phyloP scores from a whole-genome alignment of 2,329 filamentous ascomycete species.

The Zymoseptoria brevis region DNA sequence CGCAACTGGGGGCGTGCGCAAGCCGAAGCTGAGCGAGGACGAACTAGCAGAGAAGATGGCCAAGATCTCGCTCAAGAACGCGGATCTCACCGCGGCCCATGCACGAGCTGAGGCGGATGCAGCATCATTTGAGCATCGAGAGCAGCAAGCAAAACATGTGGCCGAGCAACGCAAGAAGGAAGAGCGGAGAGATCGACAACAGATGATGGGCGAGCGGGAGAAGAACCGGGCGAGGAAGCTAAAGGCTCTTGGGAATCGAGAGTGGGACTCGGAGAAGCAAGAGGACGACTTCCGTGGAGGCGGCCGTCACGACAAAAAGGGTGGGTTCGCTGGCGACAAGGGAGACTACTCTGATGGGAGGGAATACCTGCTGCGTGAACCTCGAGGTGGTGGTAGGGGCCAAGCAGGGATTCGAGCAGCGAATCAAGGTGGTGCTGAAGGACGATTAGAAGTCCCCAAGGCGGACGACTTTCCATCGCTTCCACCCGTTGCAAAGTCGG shows the following conservation, averaged over 20 bases:
- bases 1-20: constrained; percentile 29
- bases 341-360: constrained; percentile 27
- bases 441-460: constrained; percentile 25
- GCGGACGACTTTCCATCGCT: constrained; percentile 41
- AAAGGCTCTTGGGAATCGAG: constrained; percentile 49
- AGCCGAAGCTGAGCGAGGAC: constrained; percentile 57
- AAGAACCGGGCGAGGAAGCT: constrained; percentile 53
- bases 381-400: constrained; percentile 16
- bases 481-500: constrained; percentile 20
- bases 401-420: background rate
- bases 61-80: constrained; percentile 54
- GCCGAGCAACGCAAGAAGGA: constrained; percentile 38
- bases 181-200: constrained; percentile 46
- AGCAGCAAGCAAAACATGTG: constrained; percentile 50
- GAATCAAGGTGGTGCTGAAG: constrained; percentile 15
- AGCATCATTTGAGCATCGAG: constrained; percentile 56
- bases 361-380: constrained; percentile 29
- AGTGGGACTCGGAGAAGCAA: constrained; percentile 56
- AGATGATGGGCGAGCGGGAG: constrained; percentile 57
- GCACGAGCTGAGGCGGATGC: constrained; percentile 60
- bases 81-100: constrained; percentile 52
- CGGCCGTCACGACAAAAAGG: constrained; percentile 21
- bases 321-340: constrained; percentile 23
- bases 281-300: constrained; percentile 43
- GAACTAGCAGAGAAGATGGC: constrained; percentile 55